phyloP scores from a whole-genome alignment of 495 filamentous ascomycete genomes.

The Rhypophila decipiens region DNA sequence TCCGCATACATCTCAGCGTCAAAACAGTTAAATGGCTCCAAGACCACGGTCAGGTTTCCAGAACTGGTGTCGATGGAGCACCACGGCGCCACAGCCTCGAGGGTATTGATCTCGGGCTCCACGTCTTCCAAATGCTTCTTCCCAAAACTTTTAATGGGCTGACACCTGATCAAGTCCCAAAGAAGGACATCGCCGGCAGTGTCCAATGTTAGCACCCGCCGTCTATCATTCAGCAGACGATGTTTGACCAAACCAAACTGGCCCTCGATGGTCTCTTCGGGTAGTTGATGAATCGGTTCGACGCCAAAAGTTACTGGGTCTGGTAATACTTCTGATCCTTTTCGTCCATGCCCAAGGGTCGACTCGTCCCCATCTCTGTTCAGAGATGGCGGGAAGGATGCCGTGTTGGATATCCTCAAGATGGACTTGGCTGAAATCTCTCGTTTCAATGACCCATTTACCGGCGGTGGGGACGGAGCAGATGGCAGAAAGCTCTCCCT shows the following conservation, averaged over 20 bases:
- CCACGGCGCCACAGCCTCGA: constrained; percentile 88
- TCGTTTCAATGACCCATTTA: constrained; percentile 40
- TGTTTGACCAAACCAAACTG: constrained; percentile 95
- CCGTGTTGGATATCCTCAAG: constrained; percentile 75
- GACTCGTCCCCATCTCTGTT: constrained; percentile 36
- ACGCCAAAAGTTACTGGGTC: constrained; percentile 52
- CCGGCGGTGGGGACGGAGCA: constrained; percentile 5
- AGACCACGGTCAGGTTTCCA: constrained; percentile 77
- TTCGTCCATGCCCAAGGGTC: constrained; percentile 40
- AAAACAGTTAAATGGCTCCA: constrained; percentile 95
- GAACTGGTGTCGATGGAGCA: constrained; percentile 91
- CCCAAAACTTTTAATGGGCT: constrained; percentile 78
- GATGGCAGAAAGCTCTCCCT: constrained; percentile 16
- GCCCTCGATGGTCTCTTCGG: constrained; percentile 84
- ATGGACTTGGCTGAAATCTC: constrained; percentile 72
- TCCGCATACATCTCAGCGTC: constrained; percentile 97
- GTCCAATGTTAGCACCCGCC: constrained; percentile 82
- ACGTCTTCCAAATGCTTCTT: constrained; percentile 93
- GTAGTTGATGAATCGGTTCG: constrained; percentile 65
- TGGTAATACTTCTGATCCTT: constrained; percentile 54
- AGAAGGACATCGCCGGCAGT: constrained; percentile 93
- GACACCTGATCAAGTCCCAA: constrained; percentile 91
- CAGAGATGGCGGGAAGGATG: constrained; percentile 55
- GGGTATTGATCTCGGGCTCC: constrained; percentile 76
- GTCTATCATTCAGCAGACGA: constrained; percentile 82